Conservation (phyloP, 1,284 basidiomycete species). For the Rhodotorula mucilaginosa region DNA sequence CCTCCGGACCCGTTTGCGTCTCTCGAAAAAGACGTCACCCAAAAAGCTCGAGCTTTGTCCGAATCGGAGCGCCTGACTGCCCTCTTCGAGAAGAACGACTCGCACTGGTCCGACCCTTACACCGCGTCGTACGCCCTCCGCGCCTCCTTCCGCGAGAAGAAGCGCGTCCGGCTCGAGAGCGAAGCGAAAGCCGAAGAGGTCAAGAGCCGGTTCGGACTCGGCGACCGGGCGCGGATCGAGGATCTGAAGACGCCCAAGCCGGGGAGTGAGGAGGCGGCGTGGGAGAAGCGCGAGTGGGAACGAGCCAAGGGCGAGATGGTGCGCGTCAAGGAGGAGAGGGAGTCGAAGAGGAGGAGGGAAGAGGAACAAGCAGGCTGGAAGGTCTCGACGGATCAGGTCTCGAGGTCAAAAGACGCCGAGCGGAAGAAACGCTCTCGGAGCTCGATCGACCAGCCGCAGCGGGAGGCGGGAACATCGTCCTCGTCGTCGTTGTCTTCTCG, state of each 20-base stretch:
- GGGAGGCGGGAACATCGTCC: background rate
- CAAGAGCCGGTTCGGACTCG: constrained; percentile 64
- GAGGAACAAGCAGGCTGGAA: constrained; percentile 17
- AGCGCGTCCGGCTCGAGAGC: constrained; percentile 54
- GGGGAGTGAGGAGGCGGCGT: constrained; percentile 48
- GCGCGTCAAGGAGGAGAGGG: constrained; percentile 35
- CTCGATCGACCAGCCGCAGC: background rate
- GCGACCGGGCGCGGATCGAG: constrained; percentile 57
- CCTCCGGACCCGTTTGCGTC: constrained; percentile 77
- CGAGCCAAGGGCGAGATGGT: constrained; percentile 65
- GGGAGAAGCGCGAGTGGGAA: constrained; percentile 58
- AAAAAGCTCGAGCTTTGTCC: constrained; percentile 66
- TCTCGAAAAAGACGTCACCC: constrained; percentile 79
- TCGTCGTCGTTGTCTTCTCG: background rate
- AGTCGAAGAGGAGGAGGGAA: constrained; percentile 13
- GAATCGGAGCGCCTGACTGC: constrained; percentile 73
- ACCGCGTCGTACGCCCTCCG: constrained; percentile 68
- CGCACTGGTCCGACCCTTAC: constrained; percentile 80
- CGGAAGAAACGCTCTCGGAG: constrained; percentile 9
- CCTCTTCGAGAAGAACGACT: constrained; percentile 68
- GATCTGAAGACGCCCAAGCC: constrained; percentile 43
- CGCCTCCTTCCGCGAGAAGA: constrained; percentile 77
- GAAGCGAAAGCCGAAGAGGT: constrained; percentile 29
- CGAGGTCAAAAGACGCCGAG: background rate
- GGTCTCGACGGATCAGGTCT: background rate